Evolutionary conservation across 2,329 filamentous ascomycete genomes (phyloP).

Genomic region (Cyphellophora europaea): DNA sequence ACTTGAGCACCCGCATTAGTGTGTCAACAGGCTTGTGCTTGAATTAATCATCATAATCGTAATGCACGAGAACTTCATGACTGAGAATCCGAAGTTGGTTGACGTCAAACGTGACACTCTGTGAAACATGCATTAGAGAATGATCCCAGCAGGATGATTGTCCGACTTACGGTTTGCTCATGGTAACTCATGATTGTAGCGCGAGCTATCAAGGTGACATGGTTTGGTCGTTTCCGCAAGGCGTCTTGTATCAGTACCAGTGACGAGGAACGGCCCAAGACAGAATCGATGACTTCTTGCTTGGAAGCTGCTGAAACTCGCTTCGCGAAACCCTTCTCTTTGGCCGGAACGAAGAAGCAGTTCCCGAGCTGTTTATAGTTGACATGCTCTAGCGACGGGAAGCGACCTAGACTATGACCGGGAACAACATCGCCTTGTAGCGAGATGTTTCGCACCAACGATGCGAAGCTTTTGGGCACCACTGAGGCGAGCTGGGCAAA

Average conservation of each 20-base stretch:
- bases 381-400: not conserved
- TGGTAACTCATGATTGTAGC: not conserved
- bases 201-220: not conserved
- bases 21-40: too few relatives aligned
- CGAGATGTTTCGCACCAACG: not conserved
- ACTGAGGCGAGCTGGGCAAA: not conserved
- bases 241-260: slow-evolving; percentile 47
- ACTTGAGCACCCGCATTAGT: too few relatives aligned
- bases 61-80: not conserved
- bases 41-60: too few relatives aligned
- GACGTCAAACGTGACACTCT: not conserved
- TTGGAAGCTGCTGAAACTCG: not conserved
- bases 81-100: not conserved
- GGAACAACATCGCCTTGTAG: not conserved
- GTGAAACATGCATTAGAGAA: too few relatives aligned
- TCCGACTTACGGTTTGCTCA: not conserved
- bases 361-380: slow-evolving; percentile 1
- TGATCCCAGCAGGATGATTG: too few relatives aligned
- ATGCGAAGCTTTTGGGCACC: not conserved
- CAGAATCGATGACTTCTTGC: not conserved
- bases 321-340: not conserved
- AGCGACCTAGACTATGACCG: not conserved
- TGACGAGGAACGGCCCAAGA: not conserved
- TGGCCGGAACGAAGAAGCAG: not conserved
- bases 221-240: slow-evolving; percentile 22